Base-by-base conservation (phyloP, 345 rosid species). In the Boechera stricta region DNA sequence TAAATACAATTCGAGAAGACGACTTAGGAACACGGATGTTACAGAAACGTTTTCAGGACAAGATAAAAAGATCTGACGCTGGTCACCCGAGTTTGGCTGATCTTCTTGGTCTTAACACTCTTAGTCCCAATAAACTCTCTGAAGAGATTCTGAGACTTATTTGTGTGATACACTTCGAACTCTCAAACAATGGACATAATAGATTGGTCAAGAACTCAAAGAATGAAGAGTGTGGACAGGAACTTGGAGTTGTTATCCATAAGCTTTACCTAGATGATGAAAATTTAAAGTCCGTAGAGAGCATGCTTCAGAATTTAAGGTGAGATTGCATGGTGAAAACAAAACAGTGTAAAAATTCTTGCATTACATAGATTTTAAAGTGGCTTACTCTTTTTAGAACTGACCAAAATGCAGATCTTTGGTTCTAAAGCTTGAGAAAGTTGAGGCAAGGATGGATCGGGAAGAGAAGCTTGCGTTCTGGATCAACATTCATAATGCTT, bases 401-500 rank as follows among this genome's bases (percentile, higher is more conserved):
- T 59, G 5, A 36, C 52, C 74, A 49, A 51, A 21, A 39, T 72
- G 76, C 64, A 91, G 94, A 84, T 88, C 86, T 10, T 33, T 91
- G 78, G 86, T 89, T 55, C 82, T 77, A 45, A 83, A 75, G 72
- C 97, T 91, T 21, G 94, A 88, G 87, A 86, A 81, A 67, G 81
- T 88, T 75, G 90, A 88, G 3, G 49, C 52, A 76, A 87, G 70
- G 81, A 82, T 91, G 92, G 78, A 68, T 84, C 82, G 91, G 0
- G 91, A 91, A 80, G 88, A 87, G 82, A 91, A 87, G 85, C 92
- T 87, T 59, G 93, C 92, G 4, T 91, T 91, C 71, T 91, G 92
- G 94, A 83, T 89, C 81, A 91, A 91, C 77, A 82, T 89, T 72
- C 94, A 89, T 69, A 89, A 91, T 80, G 94, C 97, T 52, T 52